These are phyloP conservation scores for Petunia hybrid DNA, from an alignment of 305 asterid genomes.

Conservation along the genomic window DNA sequence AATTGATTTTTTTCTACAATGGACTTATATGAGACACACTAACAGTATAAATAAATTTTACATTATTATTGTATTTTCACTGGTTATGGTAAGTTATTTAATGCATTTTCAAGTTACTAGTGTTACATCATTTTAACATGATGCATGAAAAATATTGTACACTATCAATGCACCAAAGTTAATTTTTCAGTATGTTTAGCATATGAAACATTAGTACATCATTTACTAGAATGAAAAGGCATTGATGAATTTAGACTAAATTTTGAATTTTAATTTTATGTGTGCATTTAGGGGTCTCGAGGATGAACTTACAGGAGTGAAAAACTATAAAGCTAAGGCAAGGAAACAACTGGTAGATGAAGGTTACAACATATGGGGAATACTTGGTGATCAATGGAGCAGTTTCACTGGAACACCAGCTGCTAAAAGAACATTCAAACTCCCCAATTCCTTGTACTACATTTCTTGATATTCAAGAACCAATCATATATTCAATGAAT, in stretches of 20 bases:
- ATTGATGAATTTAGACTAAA: constrained; percentile 39
- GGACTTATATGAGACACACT: too few species aligned
- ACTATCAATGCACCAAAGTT: not conserved
- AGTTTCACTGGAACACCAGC: constrained; percentile 53
- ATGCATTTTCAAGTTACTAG: too few species aligned
- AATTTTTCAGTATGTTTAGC: not conserved
- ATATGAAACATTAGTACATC: not conserved
- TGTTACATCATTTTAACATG: too few species aligned
- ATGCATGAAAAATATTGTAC: not conserved
- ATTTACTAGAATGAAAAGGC: not conserved
- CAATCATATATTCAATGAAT: not conserved
- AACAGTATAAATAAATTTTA: too few species aligned
- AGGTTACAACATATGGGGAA: constrained; percentile 57
- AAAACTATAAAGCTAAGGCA: constrained; percentile 54
- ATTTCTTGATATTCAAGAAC: constrained; percentile 36
- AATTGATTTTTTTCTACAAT: too few species aligned
- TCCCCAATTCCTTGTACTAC: constrained; percentile 61
- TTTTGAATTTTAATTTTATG: constrained; percentile 39
- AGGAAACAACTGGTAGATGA: constrained; percentile 52
- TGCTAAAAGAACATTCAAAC: constrained; percentile 58
- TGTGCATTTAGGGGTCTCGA: constrained; percentile 39
- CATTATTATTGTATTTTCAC: too few species aligned
- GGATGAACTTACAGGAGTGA: constrained; percentile 41
- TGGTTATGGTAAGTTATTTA: too few species aligned
- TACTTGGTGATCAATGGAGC: constrained; percentile 63